Percentiles rank a stretch among this genome's conserved stretches.
Conservation (phyloP, 139 green algal species). For the Chlamydomonas urium region DNA sequence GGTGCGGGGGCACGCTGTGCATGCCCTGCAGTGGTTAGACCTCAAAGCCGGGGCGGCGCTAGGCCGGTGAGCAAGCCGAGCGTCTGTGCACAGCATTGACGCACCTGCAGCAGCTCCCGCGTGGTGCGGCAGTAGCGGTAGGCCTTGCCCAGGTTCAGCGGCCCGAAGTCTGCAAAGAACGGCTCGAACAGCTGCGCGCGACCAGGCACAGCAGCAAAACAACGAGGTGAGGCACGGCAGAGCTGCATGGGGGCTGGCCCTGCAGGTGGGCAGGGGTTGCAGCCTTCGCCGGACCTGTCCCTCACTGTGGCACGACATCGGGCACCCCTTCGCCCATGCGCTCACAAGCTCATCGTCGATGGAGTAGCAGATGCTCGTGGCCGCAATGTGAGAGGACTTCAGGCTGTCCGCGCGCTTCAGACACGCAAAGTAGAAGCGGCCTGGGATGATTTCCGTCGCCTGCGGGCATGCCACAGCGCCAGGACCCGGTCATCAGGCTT, state of each 20-base stretch:
- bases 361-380: conserved; percentile 47
- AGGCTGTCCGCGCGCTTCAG: conserved; percentile 33
- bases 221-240: neutral
- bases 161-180: conserved; percentile 91
- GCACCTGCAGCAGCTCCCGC: conserved; percentile 58
- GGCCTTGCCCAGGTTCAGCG: conserved; percentile 79
- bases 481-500: neutral
- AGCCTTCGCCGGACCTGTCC: neutral
- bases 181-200: conserved; percentile 81
- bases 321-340: neutral
- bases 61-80: too few species aligned
- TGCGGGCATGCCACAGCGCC: conserved; percentile 9
- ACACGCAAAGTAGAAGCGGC: conserved; percentile 53
- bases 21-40: too few species aligned
- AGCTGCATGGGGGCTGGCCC: neutral
- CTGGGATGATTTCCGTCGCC: conserved; percentile 60
- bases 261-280: neutral
- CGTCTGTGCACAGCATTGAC: too few species aligned
- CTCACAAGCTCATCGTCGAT: conserved; percentile 68
- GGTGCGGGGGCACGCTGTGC: too few species aligned
- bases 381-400: conserved; percentile 27
- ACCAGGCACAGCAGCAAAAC: too few species aligned
- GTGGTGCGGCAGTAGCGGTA: conserved; percentile 74
- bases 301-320: too few species aligned
- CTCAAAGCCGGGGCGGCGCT: too few species aligned